Evolutionary conservation across 495 filamentous ascomycete genomes (phyloP).

Genomic region (Cryomyces minteri): DNA sequence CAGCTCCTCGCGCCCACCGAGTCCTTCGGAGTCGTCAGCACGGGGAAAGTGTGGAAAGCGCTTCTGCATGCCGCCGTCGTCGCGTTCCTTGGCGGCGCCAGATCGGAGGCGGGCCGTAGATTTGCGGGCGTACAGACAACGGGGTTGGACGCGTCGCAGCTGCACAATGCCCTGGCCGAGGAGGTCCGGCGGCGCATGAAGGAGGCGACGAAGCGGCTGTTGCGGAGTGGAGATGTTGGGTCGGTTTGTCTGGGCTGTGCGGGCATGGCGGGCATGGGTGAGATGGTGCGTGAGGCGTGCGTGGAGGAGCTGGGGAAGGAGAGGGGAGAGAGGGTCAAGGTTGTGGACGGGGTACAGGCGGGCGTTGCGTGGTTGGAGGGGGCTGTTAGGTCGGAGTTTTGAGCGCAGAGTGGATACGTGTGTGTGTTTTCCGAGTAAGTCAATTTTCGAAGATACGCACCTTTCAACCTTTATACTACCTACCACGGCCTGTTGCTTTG

Average conservation of each 20-base stretch:
- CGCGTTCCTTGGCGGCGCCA: conserved; percentile 28
- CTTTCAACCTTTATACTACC: too few relatives aligned
- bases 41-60: conserved; percentile 64
- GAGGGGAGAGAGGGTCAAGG: conserved; percentile 39
- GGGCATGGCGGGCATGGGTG: conserved; percentile 81
- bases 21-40: conserved; percentile 79
- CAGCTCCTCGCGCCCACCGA: conserved; percentile 26
- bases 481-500: too few relatives aligned
- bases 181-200: conserved; percentile 46
- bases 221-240: conserved; percentile 37
- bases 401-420: not conserved
- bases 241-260: conserved; percentile 68
- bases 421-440: too few relatives aligned
- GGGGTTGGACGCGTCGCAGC: conserved; percentile 60
- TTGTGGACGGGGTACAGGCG: conserved; percentile 74
- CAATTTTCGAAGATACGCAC: too few relatives aligned
- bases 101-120: conserved; percentile 6
- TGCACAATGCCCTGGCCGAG: conserved; percentile 49
- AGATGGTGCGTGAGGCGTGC: conserved; percentile 54
- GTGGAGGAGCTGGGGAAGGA: conserved; percentile 40
- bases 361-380: conserved; percentile 53
- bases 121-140: conserved; percentile 76
- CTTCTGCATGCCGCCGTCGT: conserved; percentile 45
- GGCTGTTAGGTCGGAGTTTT: conserved; percentile 12
- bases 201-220: conserved; percentile 40